These are phyloP conservation scores for Santalum album DNA, from an alignment of 164 flowering plant genomes.

Conservation along the genomic window DNA sequence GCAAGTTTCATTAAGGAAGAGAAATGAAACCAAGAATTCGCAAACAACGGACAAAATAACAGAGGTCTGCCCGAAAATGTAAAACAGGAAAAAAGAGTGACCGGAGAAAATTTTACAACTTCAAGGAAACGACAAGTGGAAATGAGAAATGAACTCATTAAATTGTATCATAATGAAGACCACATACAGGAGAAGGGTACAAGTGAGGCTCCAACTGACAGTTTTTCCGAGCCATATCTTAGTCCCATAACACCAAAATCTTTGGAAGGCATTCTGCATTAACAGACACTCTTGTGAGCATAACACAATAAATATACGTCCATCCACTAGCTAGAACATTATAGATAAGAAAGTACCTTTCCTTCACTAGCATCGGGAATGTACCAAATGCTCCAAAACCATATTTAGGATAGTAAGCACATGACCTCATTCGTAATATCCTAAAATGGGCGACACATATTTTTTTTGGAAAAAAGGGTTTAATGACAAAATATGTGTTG, in stretches of 20 bases:
- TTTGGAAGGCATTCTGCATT: constrained; percentile 45
- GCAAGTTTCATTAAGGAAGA: no score
- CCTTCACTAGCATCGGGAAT: constrained; percentile 53
- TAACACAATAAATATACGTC: neutral
- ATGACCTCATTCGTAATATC: constrained; percentile 67
- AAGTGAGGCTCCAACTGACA: constrained; percentile 70
- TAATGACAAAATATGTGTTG: neutral
- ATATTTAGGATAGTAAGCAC: constrained; percentile 66
- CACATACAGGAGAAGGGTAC: constrained; percentile 60
- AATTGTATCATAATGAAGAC: constrained; percentile 2
- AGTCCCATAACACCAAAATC: constrained; percentile 77
- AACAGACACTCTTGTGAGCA: constrained; percentile 9
- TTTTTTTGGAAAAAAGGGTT: neutral
- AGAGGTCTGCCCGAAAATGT: no score
- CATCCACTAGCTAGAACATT: neutral
- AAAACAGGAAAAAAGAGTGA: no score
- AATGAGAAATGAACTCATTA: constrained; percentile 1
- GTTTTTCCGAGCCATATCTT: constrained; percentile 74
- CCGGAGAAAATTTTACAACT: neutral
- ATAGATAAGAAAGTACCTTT: constrained; percentile 36
- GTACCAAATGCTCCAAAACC: constrained; percentile 88
- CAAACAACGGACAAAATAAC: no score
- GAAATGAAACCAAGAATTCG: no score
- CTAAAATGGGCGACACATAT: constrained; percentile 21
- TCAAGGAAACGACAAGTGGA: neutral